Conservation (phyloP, 306 rosid genomes). For the Quercus engelmannii region DNA sequence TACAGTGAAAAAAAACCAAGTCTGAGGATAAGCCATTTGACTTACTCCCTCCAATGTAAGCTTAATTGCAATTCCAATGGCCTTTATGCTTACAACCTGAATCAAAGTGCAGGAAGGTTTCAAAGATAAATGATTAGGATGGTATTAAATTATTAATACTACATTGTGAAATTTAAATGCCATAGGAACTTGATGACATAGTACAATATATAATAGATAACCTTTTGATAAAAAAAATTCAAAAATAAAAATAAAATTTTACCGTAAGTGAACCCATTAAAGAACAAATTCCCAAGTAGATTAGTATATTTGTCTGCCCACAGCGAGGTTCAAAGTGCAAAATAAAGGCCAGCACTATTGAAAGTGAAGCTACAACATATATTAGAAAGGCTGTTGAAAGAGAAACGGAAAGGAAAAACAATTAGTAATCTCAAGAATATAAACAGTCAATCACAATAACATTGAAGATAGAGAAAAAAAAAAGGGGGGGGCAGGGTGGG, state of each 20-base stretch:
- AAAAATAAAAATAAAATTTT: slow-evolving; percentile 12
- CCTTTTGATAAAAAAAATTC: too few relatives aligned
- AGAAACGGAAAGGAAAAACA: slow-evolving; percentile 10
- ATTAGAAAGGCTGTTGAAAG: slow-evolving; percentile 57
- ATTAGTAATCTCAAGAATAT: not conserved
- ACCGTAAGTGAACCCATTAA: slow-evolving; percentile 91
- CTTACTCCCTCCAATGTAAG: slow-evolving; percentile 82
- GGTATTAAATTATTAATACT: not conserved
- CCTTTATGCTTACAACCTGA: slow-evolving; percentile 94
- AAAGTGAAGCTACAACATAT: slow-evolving; percentile 58
- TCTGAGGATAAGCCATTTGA: slow-evolving; percentile 86
- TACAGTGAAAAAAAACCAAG: slow-evolving; percentile 83
- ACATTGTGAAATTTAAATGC: not conserved
- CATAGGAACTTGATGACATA: slow-evolving; percentile 1
- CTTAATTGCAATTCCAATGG: slow-evolving; percentile 93
- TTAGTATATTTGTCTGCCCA: slow-evolving; percentile 75
- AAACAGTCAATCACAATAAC: not conserved
- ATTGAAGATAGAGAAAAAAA: not conserved
- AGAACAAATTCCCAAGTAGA: slow-evolving; percentile 91
- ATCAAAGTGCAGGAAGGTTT: slow-evolving; percentile 5
- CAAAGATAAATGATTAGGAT: not conserved
- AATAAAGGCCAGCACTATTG: slow-evolving; percentile 67
- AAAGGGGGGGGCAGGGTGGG: too few relatives aligned
- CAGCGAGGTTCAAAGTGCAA: slow-evolving; percentile 80
- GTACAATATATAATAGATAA: not conserved